phyloP scores from a whole-genome alignment of 257 asterid genomes.

The Vinca minor region DNA sequence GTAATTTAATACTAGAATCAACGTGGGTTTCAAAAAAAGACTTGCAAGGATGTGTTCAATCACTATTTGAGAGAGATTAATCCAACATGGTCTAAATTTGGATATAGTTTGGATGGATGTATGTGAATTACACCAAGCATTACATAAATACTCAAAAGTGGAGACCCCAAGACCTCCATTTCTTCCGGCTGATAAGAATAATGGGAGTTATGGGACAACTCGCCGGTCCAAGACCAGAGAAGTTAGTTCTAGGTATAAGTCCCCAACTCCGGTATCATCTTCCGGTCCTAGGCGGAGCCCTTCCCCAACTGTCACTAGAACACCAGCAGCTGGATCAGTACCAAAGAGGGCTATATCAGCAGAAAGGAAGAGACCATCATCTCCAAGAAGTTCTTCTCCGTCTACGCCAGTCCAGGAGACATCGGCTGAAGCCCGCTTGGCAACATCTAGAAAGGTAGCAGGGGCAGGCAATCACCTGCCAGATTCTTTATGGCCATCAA shows the following conservation, averaged over 20 bases:
- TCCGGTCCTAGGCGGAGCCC: conserved; percentile 49
- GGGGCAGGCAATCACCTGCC: conserved; percentile 42
- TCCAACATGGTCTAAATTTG: conserved; percentile 49
- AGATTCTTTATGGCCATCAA: conserved; percentile 47
- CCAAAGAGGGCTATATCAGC: conserved; percentile 72
- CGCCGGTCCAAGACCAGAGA: conserved; percentile 53
- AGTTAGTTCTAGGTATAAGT: conserved; percentile 69
- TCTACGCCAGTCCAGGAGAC: conserved; percentile 63
- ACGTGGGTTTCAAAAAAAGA: conserved; percentile 30
- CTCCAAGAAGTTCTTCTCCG: conserved; percentile 41
- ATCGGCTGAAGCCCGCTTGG: conserved; percentile 28
- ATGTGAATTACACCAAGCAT: conserved; percentile 40
- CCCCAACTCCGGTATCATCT: conserved; percentile 51
- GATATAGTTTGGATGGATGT: conserved; percentile 56
- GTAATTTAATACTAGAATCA: conserved; percentile 23
- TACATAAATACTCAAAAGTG: conserved; percentile 39
- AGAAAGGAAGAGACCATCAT: conserved; percentile 57
- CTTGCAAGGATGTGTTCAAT: conserved; percentile 24
- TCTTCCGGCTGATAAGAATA: conserved; percentile 50
- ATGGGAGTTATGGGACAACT: conserved; percentile 58
- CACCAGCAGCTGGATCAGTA: conserved; percentile 24
- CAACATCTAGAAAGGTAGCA: conserved; percentile 39
- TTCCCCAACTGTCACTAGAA: conserved; percentile 45
- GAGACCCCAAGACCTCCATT: conserved; percentile 41
- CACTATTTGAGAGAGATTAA: conserved; percentile 27